Conservation (phyloP, 495 filamentous ascomycete genomes). For the Tricharina praecox region DNA sequence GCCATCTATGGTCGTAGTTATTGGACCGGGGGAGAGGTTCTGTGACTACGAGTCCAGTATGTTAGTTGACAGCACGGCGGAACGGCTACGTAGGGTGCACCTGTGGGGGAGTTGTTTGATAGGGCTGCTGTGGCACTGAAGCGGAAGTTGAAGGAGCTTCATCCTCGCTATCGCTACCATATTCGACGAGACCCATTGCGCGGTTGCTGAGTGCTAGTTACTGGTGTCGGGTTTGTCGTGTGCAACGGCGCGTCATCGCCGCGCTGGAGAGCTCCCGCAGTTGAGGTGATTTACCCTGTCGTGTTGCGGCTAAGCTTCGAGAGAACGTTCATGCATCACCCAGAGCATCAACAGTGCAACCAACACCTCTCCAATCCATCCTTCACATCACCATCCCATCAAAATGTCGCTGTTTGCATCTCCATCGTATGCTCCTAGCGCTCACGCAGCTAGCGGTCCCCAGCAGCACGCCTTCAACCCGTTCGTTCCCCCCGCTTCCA, state of each 20-base stretch:
- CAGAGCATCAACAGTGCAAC: neutral
- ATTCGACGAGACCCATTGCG: slow-evolving; percentile 22
- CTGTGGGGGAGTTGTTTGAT: too few species aligned
- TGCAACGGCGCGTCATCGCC: neutral
- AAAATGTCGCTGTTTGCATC: slow-evolving; percentile 5
- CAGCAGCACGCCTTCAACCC: slow-evolving; percentile 63
- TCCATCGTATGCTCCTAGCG: neutral
- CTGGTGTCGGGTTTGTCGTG: neutral
- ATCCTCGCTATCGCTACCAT: slow-evolving; percentile 24
- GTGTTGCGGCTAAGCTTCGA: neutral
- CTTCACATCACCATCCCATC: slow-evolving; percentile 2
- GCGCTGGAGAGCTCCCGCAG: neutral
- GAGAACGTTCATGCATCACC: neutral
- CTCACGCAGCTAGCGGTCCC: neutral
- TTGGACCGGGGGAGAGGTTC: neutral
- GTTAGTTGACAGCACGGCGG: too few species aligned
- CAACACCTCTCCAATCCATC: neutral
- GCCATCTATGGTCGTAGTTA: neutral
- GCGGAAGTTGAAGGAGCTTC: neutral
- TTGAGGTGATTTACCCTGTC: neutral
- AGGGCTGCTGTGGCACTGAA: too few species aligned
- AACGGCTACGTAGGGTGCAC: too few species aligned
- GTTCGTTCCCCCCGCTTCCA: slow-evolving; percentile 35
- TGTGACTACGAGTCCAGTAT: slow-evolving; percentile 16
- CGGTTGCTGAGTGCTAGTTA: neutral